phyloP scores from a whole-genome alignment of 208 protist species.

The Acanthamoeba rhysodes region DNA sequence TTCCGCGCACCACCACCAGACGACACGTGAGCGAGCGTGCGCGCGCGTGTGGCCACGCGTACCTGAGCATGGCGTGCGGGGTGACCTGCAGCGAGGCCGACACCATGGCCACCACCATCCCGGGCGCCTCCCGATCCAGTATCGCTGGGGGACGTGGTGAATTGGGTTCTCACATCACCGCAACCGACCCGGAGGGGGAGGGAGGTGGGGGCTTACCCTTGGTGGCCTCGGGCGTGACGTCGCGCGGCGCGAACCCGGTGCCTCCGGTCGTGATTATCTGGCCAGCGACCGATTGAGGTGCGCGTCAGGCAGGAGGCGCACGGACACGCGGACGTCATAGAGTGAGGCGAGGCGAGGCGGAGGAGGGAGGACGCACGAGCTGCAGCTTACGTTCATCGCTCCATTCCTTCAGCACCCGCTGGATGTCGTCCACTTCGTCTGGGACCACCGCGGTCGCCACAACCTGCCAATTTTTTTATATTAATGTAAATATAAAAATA shows the following conservation, averaged over 20 bases:
- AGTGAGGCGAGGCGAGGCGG: too few species aligned
- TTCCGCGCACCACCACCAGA: background rate
- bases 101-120: slow-evolving; percentile 81
- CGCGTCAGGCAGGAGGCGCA: background rate
- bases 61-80: slow-evolving; percentile 81
- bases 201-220: background rate
- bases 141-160: slow-evolving; percentile 1
- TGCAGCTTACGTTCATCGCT: background rate
- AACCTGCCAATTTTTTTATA: background rate
- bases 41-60: background rate
- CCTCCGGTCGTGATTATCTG: slow-evolving; percentile 78
- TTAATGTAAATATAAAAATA: too few species aligned
- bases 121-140: slow-evolving; percentile 71
- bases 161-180: background rate
- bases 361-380: background rate
- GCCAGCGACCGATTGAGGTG: too few species aligned
- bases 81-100: slow-evolving; percentile 75
- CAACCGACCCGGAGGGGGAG: background rate
- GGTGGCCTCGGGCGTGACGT: slow-evolving; percentile 85
- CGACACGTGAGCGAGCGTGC: background rate
- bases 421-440: slow-evolving; percentile 77
- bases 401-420: slow-evolving; percentile 74
- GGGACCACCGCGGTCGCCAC: slow-evolving; percentile 59
- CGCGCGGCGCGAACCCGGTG: slow-evolving; percentile 84
- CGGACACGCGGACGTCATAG: too few species aligned